Base-by-base conservation (phyloP, 305 asterid species). In the Plantago coronopus region DNA sequence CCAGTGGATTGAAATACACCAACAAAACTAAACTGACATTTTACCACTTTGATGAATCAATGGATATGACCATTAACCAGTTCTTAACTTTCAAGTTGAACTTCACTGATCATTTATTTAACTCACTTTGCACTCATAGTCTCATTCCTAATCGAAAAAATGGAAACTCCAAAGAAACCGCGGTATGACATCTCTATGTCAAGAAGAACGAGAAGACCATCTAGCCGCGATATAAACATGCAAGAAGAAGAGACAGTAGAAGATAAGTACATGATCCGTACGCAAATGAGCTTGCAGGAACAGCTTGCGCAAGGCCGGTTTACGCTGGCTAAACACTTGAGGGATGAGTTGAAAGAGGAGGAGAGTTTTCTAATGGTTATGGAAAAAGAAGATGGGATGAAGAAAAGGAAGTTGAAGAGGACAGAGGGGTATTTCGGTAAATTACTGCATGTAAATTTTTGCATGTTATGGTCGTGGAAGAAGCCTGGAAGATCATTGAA, bases 311-410 rank as follows among this genome's bases (percentile, higher is more conserved):
- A 43, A 59, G 13, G 16, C 20, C 22, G 40, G 21, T 20, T 6
- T 59, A 22, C 63, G 40, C 63, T 59, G 23, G 43, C 63, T 14
- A 31, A 59, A 22, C 53, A 43, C 49, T 59, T 59, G 21, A 43
- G 5, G 49, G 48, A 43, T 20, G 51, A 50, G 42, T 7, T 10
- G 42, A 2, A 10, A 8, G 63, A 59, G 40, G 21, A 57, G 50
- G 18, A 44, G 19, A 29, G 15, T 0, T 48, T 21, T 8, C 3
- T 15, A 31, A 31, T 19, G 37, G 37, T 51, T 22, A 51, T 17
- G 57, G 37, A 51, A 22, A 29, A 12, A 34, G 42, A 38, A 14
- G 31, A 58, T 40, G 38, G 38, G 38, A 10, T 20, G 40, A 59
- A 59, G 15, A 49, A 3, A 40, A 20, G n/a, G 51, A 45, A 20